Percentiles rank a stretch among this genome's conserved stretches.
Conservation (phyloP, 1,284 basidiomycete species). For the Athelia sp. region DNA sequence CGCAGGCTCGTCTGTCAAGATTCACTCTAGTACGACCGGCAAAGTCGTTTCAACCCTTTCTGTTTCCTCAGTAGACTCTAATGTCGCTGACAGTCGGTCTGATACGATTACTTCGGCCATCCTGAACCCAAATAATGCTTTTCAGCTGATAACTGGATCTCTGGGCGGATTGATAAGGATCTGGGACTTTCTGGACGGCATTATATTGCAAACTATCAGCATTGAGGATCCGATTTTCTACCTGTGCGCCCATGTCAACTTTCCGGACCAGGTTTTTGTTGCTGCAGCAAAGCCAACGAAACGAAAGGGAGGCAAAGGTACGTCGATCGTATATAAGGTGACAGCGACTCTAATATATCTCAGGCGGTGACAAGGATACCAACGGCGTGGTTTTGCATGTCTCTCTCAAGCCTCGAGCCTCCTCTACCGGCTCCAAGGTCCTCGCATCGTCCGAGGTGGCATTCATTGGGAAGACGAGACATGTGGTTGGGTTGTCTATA, state of each 20-base stretch:
- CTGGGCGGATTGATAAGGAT: constrained; percentile 81
- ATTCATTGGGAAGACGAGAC: constrained; percentile 66
- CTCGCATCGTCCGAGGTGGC: constrained; percentile 47
- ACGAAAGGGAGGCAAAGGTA: constrained; percentile 41
- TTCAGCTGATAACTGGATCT: constrained; percentile 87
- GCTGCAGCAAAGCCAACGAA: constrained; percentile 50
- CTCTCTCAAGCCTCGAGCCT: constrained; percentile 47
- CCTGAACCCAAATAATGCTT: constrained; percentile 82
- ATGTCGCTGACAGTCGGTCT: constrained; percentile 35
- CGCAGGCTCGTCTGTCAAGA: constrained; percentile 72
- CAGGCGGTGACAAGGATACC: constrained; percentile 28
- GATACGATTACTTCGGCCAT: constrained; percentile 71
- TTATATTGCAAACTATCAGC: constrained; percentile 70
- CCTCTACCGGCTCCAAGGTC: constrained; percentile 33
- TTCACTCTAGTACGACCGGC: constrained; percentile 74
- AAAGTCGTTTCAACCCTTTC: constrained; percentile 78
- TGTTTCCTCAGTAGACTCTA: constrained; percentile 35
- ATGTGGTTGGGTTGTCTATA: constrained; percentile 59
- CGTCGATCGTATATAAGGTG: constrained; percentile 14
- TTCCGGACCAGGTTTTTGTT: constrained; percentile 68
- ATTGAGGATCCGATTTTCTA: constrained; percentile 70
- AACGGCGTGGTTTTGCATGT: constrained; percentile 56
- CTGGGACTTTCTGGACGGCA: constrained; percentile 93
- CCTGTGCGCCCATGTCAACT: constrained; percentile 63
- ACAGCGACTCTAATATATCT: background rate